Evolutionary conservation across 2,329 filamentous ascomycete species (phyloP).

Genomic region (Myrmaecium sp.): DNA sequence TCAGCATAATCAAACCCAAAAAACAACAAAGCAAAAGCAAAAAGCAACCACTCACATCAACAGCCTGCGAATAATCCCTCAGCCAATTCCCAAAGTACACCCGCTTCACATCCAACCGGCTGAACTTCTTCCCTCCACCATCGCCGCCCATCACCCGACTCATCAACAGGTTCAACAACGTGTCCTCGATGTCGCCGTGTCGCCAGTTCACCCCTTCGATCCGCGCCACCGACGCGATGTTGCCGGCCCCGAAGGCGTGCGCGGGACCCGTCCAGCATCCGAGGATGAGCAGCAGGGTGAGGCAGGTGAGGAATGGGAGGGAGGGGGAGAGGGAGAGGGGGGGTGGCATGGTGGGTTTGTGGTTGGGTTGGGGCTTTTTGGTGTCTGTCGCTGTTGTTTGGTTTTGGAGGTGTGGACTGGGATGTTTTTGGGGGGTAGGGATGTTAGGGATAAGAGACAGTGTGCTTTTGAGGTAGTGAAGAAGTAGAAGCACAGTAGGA

Average conservation of each 20-base stretch:
- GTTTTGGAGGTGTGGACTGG: too few relatives aligned
- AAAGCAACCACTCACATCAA: slow-evolving; percentile 41
- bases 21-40: too few relatives aligned
- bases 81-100: slow-evolving; percentile 97
- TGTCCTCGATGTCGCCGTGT: slow-evolving; percentile 71
- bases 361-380: too few relatives aligned
- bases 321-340: slow-evolving; percentile 13
- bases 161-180: slow-evolving; percentile 56
- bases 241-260: slow-evolving; percentile 72
- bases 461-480: too few relatives aligned
- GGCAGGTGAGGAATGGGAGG: slow-evolving; percentile 21
- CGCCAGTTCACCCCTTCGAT: slow-evolving; percentile 67
- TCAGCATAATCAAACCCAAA: slow-evolving; percentile 2
- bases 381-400: too few relatives aligned
- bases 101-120: slow-evolving; percentile 71
- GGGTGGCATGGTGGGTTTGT: too few relatives aligned
- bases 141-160: slow-evolving; percentile 37
- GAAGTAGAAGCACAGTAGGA: too few relatives aligned
- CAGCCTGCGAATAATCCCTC: slow-evolving; percentile 80
- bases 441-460: too few relatives aligned
- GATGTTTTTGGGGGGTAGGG: too few relatives aligned
- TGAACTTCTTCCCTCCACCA: slow-evolving; percentile 55
- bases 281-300: slow-evolving; percentile 40
- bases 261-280: slow-evolving; percentile 52
- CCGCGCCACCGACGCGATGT: slow-evolving; percentile 66